Evolutionary conservation across 352 stramenopile genomes (phyloP).

Genomic region (Phytophthora niederhauseri): DNA sequence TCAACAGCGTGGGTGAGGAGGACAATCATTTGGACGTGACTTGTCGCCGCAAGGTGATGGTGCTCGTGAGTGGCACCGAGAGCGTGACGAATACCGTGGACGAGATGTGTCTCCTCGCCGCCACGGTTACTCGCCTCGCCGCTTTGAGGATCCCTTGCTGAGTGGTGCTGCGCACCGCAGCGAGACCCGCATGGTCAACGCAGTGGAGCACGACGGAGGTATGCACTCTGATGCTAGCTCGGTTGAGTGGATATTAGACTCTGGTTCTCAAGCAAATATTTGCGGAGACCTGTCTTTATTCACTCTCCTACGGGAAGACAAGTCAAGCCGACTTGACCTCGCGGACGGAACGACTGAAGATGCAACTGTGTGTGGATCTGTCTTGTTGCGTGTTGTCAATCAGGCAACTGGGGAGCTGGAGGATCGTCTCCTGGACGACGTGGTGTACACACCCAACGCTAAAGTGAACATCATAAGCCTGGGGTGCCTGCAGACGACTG

Average conservation of each 20-base stretch:
- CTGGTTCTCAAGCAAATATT: slow-evolving; percentile 8
- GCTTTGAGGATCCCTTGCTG: background rate
- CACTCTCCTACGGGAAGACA: background rate
- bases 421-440: slow-evolving; percentile 7
- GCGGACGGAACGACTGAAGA: slow-evolving; percentile 2
- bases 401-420: slow-evolving; percentile 15
- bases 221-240: no score
- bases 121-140: background rate
- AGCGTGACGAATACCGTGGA: background rate
- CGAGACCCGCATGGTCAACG: no score
- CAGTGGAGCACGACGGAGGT: no score
- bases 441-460: slow-evolving; percentile 6
- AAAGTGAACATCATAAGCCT: slow-evolving; percentile 20
- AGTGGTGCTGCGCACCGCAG: no score
- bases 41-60: background rate
- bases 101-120: background rate
- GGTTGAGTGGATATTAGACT: slow-evolving; percentile 13
- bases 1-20: background rate
- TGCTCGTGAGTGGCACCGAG: no score
- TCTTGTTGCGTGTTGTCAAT: slow-evolving; percentile 4
- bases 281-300: slow-evolving; percentile 15
- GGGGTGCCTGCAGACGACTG: slow-evolving; percentile 10
- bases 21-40: background rate
- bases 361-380: background rate
- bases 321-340: slow-evolving; percentile 1